These are phyloP conservation scores for Diddensiella caesifluorescens DNA, from an alignment of 805 yeast species.

Conservation along the genomic window DNA sequence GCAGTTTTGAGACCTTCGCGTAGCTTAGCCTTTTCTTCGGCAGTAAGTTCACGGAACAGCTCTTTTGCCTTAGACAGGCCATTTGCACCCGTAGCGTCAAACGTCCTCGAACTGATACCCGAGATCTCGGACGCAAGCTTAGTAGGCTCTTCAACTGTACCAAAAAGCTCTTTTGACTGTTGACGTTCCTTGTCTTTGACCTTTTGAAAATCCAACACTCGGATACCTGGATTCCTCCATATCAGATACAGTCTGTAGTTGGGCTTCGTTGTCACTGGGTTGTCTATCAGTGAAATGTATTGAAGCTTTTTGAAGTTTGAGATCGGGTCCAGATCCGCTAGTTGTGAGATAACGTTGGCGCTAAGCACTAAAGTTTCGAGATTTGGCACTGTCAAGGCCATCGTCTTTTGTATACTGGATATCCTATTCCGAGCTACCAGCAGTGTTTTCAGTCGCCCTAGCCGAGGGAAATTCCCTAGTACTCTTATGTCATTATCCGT, in stretches of 20 bases:
- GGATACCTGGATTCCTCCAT: conserved; percentile 57
- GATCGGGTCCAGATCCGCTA: conserved; percentile 41
- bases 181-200: conserved; percentile 52
- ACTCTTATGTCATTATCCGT: conserved; percentile 66
- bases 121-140: conserved; percentile 32
- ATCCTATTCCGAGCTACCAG: conserved; percentile 63
- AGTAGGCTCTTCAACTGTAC: conserved; percentile 29
- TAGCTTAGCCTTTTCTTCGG: conserved; percentile 48
- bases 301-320: conserved; percentile 39
- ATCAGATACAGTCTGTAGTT: conserved; percentile 58
- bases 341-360: conserved; percentile 44
- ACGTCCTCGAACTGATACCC: conserved; percentile 11
- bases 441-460: conserved; percentile 44
- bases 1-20: conserved; percentile 56
- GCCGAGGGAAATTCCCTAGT: conserved; percentile 46
- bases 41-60: conserved; percentile 43
- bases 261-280: conserved; percentile 46
- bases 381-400: conserved; percentile 39
- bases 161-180: conserved; percentile 42
- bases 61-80: conserved; percentile 34
- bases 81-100: conserved; percentile 22
- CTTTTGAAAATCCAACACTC: conserved; percentile 61
- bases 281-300: conserved; percentile 50
- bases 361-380: conserved; percentile 49
- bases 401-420: conserved; percentile 34